phyloP scores from a whole-genome alignment of 495 filamentous ascomycete species.

The Mytilinidion resinicola region DNA sequence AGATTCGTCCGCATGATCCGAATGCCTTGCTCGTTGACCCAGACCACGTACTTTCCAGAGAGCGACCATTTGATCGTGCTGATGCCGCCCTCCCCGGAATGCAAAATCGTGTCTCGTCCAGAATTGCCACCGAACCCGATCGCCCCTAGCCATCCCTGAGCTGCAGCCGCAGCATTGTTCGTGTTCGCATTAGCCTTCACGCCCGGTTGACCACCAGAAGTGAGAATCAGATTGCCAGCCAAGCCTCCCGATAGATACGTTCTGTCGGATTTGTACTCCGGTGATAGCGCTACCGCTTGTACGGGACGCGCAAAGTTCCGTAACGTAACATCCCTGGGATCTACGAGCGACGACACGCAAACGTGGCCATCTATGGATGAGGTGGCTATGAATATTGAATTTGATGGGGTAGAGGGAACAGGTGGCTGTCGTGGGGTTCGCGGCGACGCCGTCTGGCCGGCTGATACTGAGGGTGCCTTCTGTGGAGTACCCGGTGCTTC shows the following conservation, averaged over 20 bases:
- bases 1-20: conserved; percentile 94
- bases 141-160: conserved; percentile 85
- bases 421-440: conserved; percentile 44
- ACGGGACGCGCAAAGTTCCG: conserved; percentile 92
- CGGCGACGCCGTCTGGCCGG: conserved; percentile 41
- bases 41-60: conserved; percentile 83
- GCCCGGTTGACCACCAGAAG: conserved; percentile 69
- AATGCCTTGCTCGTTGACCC: conserved; percentile 93
- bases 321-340: conserved; percentile 72
- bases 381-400: conserved; percentile 84
- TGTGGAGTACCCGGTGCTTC: conserved; percentile 39
- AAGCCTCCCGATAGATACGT: conserved; percentile 86
- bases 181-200: conserved; percentile 74
- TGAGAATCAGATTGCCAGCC: conserved; percentile 85
- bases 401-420: conserved; percentile 66
- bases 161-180: conserved; percentile 67
- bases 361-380: conserved; percentile 95
- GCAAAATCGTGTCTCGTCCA: conserved; percentile 81
- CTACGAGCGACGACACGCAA: conserved; percentile 75
- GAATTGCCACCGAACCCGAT: conserved; percentile 70
- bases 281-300: conserved; percentile 82
- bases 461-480: conserved; percentile 41
- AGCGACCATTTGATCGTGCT: conserved; percentile 87
- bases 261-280: conserved; percentile 82
- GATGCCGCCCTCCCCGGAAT: conserved; percentile 88